These are phyloP conservation scores for Aspergillus sp. DNA, from an alignment of 2,329 filamentous ascomycete genomes.

Conservation along the genomic window DNA sequence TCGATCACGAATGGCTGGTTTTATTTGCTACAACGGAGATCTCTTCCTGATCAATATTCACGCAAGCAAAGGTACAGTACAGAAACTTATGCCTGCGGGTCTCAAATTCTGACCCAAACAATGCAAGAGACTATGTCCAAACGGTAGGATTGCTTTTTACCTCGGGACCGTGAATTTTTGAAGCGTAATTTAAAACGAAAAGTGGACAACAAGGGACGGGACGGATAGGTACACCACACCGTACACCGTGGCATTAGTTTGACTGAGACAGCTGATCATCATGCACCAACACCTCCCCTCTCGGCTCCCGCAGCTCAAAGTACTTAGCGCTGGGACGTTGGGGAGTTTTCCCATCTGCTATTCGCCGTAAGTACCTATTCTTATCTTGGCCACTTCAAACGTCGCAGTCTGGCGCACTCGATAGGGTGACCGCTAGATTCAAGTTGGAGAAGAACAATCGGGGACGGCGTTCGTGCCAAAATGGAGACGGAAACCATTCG, in stretches of 20 bases:
- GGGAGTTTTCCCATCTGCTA: neutral
- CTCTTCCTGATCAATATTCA: neutral
- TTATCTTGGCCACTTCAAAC: neutral
- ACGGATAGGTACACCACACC: neutral
- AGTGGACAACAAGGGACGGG: neutral
- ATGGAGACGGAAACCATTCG: slow-evolving; percentile 6
- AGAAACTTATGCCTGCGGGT: neutral
- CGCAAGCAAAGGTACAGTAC: neutral
- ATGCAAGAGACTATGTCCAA: neutral
- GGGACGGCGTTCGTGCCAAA: slow-evolving; percentile 1
- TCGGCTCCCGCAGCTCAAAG: neutral
- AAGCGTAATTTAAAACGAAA: neutral
- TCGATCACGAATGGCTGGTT: neutral
- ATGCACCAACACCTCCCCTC: neutral
- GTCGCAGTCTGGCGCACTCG: neutral
- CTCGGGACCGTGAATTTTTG: neutral
- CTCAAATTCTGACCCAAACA: neutral
- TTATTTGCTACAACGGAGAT: neutral
- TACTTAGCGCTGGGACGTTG: neutral
- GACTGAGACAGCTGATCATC: slow-evolving; percentile 6
- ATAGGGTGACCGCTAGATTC: neutral
- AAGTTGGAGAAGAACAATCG: neutral
- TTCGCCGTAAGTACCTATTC: neutral
- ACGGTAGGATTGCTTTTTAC: neutral
- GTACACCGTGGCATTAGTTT: slow-evolving; percentile 1